phyloP scores from a whole-genome alignment of 768 basidiomycete species.

The Leccinum boreale region DNA sequence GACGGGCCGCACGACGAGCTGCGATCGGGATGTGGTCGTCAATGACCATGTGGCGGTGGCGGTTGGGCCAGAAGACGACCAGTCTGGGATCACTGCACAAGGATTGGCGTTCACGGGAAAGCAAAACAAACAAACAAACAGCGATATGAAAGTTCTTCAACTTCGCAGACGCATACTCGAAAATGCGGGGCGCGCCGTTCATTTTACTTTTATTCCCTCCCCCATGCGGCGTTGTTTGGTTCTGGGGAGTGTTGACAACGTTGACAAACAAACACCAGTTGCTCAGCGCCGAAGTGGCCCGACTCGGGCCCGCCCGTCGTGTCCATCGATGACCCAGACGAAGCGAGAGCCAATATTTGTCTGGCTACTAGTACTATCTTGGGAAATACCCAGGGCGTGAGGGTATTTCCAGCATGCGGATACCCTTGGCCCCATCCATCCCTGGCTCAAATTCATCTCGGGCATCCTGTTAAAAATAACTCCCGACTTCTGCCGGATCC shows the following conservation, averaged over 20 bases:
- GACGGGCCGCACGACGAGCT: neutral
- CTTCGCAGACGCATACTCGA: slow-evolving; percentile 7
- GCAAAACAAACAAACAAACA: neutral
- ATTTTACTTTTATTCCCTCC: neutral
- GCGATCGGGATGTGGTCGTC: neutral
- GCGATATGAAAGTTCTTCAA: slow-evolving; percentile 9
- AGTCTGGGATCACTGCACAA: slow-evolving; percentile 6
- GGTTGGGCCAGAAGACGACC: neutral
- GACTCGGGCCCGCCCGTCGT: neutral
- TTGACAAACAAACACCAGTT: slow-evolving; percentile 10
- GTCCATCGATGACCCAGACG: neutral
- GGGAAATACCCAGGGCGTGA: neutral
- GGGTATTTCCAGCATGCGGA: neutral
- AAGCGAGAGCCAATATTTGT: neutral
- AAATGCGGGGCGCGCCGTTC: neutral
- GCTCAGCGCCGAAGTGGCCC: neutral
- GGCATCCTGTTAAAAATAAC: slow-evolving; percentile 3
- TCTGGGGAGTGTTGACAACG: slow-evolving; percentile 10
- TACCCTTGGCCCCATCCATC: slow-evolving; percentile 22
- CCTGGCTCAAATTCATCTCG: neutral
- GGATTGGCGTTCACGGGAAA: slow-evolving; percentile 13
- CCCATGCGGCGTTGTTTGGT: slow-evolving; percentile 17
- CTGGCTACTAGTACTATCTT: neutral
- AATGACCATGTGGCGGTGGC: neutral
- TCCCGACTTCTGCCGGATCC: slow-evolving; percentile 16